Conservation (phyloP, 805 yeast species). For the Candida adriatica region DNA sequence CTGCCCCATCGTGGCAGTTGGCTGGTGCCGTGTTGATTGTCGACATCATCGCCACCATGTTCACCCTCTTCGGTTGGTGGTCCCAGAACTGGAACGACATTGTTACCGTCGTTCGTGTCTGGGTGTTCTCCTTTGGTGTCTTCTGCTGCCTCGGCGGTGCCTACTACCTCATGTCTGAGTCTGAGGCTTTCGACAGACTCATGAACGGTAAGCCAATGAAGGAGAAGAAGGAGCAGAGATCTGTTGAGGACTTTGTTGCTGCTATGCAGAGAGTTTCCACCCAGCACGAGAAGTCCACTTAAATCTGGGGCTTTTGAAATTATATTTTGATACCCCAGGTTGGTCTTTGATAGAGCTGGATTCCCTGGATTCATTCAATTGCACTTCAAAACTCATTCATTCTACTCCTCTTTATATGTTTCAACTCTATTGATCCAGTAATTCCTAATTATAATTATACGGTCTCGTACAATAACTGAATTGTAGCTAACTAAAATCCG, state of each 20-base stretch:
- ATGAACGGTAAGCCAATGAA: conserved; percentile 74
- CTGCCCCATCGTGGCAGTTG: conserved; percentile 94
- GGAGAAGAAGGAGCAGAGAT: conserved; percentile 52
- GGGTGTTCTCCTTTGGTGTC: conserved; percentile 95
- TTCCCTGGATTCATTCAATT: conserved; percentile 6
- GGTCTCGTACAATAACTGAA: conserved; percentile 6
- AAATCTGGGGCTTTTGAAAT: conserved; percentile 16
- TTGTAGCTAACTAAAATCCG: no score
- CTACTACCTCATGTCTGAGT: conserved; percentile 85
- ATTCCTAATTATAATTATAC: conserved; percentile 8
- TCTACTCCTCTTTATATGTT: no score
- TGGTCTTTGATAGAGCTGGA: conserved; percentile 12
- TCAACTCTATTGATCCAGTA: conserved; percentile 1
- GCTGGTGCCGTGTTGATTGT: conserved; percentile 88
- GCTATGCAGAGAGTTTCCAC: conserved; percentile 88
- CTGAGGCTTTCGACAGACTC: conserved; percentile 72
- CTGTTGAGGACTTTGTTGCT: conserved; percentile 76
- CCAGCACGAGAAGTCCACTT: conserved; percentile 78
- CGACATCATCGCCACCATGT: conserved; percentile 87
- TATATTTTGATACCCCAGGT: conserved; percentile 9
- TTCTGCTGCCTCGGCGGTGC: conserved; percentile 96
- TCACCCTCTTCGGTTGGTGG: conserved; percentile 96
- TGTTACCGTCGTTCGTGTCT: conserved; percentile 89
- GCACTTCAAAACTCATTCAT: conserved; percentile 1
- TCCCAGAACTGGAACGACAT: conserved; percentile 96